A percentile compares a stretch with the other conserved stretches of the same genome.
Evolutionary conservation across 495 filamentous ascomycete species (phyloP).

Genomic region (Xanthoparmelia taractica): DNA sequence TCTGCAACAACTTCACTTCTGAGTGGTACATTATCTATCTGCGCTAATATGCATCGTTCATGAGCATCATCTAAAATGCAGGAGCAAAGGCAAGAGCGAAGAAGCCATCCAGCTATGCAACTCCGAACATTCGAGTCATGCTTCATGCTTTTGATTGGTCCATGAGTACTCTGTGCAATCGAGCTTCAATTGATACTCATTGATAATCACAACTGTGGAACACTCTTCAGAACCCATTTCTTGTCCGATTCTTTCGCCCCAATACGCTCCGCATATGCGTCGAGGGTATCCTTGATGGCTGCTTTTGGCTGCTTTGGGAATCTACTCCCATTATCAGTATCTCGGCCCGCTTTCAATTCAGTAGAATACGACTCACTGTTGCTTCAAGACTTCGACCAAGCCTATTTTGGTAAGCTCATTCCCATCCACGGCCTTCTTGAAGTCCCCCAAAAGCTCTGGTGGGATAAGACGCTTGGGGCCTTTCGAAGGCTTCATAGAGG

Average conservation of each 20-base stretch:
- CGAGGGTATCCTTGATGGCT: conserved; percentile 64
- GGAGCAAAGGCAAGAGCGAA: background rate
- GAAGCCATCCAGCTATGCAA: background rate
- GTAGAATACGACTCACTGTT: conserved; percentile 41
- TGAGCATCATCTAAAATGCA: background rate
- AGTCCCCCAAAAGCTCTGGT: conserved; percentile 57
- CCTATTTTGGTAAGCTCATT: conserved; percentile 69
- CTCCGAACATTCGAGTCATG: background rate
- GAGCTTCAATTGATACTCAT: background rate
- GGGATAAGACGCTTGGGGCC: conserved; percentile 37
- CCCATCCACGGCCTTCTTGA: conserved; percentile 61
- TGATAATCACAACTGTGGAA: background rate
- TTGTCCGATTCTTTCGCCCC: conserved; percentile 56
- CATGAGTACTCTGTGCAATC: background rate
- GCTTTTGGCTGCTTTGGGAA: conserved; percentile 68
- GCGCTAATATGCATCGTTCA: background rate
- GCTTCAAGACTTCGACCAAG: conserved; percentile 67
- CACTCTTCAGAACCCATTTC: conserved; percentile 45
- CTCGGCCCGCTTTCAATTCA: background rate
- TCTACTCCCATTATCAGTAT: conserved; percentile 27
- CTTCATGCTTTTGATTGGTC: background rate
- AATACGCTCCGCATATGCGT: conserved; percentile 58
- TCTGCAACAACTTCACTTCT: background rate
- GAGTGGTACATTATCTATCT: background rate
- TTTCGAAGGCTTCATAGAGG: conserved; percentile 29